Evolutionary conservation across 495 filamentous ascomycete species (phyloP).

Genomic region (Annulohypoxylon bovei): DNA sequence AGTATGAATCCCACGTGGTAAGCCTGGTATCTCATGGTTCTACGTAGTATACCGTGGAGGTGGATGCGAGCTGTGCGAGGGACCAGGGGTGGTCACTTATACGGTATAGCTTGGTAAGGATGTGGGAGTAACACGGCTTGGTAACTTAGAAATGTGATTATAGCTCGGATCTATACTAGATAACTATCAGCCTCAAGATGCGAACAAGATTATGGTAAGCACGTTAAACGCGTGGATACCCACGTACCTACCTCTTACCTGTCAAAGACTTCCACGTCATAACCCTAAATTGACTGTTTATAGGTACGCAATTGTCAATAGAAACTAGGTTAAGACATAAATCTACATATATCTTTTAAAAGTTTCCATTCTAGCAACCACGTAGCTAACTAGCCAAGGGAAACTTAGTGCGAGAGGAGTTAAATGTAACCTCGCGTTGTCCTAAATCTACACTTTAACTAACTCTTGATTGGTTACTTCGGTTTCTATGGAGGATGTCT

Average conservation of each 20-base stretch:
- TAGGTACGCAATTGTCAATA: neutral
- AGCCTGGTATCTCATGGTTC: neutral
- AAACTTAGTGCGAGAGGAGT: neutral
- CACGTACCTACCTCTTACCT: neutral
- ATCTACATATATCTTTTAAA: neutral
- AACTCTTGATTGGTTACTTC: neutral
- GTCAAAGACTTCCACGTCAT: neutral
- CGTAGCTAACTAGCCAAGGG: neutral
- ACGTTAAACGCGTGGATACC: neutral
- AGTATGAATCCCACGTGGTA: neutral
- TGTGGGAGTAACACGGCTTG: neutral
- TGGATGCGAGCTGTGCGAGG: neutral
- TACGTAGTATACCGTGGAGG: neutral
- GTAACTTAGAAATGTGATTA: neutral
- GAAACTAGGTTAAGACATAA: neutral
- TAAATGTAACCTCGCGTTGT: neutral
- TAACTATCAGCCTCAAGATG: neutral
- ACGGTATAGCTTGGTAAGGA: neutral
- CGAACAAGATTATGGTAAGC: neutral
- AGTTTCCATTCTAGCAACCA: neutral
- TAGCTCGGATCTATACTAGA: neutral
- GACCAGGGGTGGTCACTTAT: neutral
- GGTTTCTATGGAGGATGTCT: neutral
- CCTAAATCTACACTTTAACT: neutral
- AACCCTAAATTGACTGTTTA: neutral